phyloP scores from a whole-genome alignment of 306 rosid genomes.

The Benincasa hispida region DNA sequence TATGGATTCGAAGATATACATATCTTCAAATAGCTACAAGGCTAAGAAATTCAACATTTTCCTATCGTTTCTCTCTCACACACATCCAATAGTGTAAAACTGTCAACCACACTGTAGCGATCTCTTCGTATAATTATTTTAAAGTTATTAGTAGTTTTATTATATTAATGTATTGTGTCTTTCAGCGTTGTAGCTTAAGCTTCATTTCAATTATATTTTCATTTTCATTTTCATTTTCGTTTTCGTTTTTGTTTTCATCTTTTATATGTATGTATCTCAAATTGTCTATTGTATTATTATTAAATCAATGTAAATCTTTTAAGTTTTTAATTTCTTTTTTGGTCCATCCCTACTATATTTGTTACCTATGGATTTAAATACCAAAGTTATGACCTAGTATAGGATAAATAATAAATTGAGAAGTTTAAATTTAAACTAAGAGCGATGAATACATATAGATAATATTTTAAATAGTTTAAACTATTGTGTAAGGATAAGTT shows the following conservation, averaged over 20 bases:
- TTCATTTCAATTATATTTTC: neutral
- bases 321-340: neutral
- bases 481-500: neutral
- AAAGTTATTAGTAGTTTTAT: too few species aligned
- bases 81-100: neutral
- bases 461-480: neutral
- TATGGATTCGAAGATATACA: neutral
- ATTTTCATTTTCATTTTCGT: too few species aligned
- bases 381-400: neutral
- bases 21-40: too few species aligned
- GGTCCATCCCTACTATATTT: neutral
- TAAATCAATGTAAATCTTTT: neutral
- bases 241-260: neutral
- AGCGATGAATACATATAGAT: too few species aligned
- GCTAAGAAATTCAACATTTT: too few species aligned
- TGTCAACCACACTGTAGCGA: neutral
- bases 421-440: too few species aligned
- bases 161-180: neutral
- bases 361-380: neutral
- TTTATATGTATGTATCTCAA: neutral
- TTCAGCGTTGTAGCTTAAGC: too few species aligned
- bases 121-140: too few species aligned
- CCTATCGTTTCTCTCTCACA: neutral
- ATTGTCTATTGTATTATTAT: neutral
- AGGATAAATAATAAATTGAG: neutral